Evolutionary conservation across 1,284 basidiomycete genomes (phyloP).

Genomic region (Exobasidium cylindrosporum): DNA sequence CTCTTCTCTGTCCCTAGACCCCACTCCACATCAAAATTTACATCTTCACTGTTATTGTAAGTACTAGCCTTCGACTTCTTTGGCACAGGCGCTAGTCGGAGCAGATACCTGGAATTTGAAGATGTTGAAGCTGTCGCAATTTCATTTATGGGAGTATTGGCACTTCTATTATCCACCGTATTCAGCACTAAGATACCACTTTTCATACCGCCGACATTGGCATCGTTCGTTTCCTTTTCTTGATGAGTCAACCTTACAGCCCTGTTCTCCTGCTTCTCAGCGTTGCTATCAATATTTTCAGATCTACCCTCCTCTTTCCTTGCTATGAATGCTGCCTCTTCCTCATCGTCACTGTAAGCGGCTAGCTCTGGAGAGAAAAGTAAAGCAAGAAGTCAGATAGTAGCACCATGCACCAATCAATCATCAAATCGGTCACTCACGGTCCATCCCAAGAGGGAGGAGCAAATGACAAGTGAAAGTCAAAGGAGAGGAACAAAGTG

Average conservation of each 20-base stretch:
- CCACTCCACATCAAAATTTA: neutral
- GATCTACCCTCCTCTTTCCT: neutral
- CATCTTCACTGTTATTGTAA: neutral
- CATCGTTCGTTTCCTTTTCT: neutral
- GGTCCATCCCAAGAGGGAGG: neutral
- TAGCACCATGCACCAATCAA: too few relatives aligned
- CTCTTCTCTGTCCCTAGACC: neutral
- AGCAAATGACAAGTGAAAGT: neutral
- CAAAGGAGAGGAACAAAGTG: too few relatives aligned
- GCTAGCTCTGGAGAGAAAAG: neutral
- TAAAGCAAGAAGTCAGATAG: too few relatives aligned
- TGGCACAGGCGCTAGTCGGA: neutral
- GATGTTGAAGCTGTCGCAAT: too few relatives aligned
- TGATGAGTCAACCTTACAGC: too few relatives aligned
- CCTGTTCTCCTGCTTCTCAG: too few relatives aligned
- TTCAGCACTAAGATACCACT: too few relatives aligned
- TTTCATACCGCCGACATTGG: neutral
- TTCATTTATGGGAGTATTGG: too few relatives aligned
- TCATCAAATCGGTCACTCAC: too few relatives aligned
- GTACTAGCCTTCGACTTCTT: neutral
- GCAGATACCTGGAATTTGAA: too few relatives aligned
- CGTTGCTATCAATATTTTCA: neutral
- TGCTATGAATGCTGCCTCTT: neutral
- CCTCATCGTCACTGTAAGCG: neutral
- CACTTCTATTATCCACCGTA: too few relatives aligned